These are phyloP conservation scores for Hypericum androsaemum DNA, from an alignment of 345 rosid genomes.

Conservation along the genomic window DNA sequence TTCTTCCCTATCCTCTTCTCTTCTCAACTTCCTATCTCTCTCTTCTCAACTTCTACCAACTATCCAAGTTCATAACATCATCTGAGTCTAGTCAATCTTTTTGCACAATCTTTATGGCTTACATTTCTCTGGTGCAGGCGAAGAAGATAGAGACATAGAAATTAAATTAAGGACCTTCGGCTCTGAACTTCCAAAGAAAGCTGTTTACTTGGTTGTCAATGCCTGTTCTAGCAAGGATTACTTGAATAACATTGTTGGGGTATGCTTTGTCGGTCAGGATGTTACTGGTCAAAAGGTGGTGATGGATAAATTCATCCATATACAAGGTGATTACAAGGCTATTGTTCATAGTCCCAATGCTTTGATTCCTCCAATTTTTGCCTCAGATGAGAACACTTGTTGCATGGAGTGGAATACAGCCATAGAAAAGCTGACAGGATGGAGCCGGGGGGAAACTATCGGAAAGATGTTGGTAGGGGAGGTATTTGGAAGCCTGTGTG, in stretches of 20 bases:
- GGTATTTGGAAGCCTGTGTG: conserved; percentile 82
- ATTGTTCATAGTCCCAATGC: conserved; percentile 88
- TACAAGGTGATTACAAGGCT: conserved; percentile 91
- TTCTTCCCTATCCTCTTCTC: too few relatives aligned
- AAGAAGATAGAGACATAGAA: conserved; percentile 86
- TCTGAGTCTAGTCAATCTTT: neutral
- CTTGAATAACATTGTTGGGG: conserved; percentile 76
- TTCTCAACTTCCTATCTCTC: too few relatives aligned
- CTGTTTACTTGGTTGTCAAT: conserved; percentile 79
- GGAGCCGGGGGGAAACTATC: conserved; percentile 50
- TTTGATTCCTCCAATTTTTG: conserved; percentile 94
- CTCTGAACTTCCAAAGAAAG: conserved; percentile 41
- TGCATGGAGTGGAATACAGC: conserved; percentile 97
- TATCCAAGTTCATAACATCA: too few relatives aligned
- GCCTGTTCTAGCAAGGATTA: conserved; percentile 96
- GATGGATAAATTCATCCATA: conserved; percentile 88
- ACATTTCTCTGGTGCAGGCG: conserved; percentile 41
- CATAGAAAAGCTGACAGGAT: conserved; percentile 94
- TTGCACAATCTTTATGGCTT: conserved; percentile 1
- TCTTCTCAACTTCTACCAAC: too few relatives aligned
- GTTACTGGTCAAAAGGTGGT: conserved; percentile 82
- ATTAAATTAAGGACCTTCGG: conserved; percentile 75
- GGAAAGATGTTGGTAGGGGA: conserved; percentile 93
- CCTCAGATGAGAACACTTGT: conserved; percentile 79
- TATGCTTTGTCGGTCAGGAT: conserved; percentile 92